Evolutionary conservation across 2,329 filamentous ascomycete species (phyloP).

Genomic region (Fusarium pseudograminearum): DNA sequence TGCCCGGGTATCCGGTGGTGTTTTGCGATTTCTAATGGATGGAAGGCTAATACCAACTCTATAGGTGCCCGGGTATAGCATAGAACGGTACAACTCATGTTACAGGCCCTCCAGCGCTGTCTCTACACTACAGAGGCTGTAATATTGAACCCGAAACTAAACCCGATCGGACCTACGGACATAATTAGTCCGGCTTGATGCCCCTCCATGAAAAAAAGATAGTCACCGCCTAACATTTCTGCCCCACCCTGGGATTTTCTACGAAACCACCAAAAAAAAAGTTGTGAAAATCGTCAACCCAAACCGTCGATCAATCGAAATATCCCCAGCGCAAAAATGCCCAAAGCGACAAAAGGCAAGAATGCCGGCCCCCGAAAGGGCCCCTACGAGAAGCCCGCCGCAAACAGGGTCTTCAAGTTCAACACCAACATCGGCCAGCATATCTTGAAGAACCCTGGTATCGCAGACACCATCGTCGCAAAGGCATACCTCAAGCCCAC

Average conservation of each 20-base stretch:
- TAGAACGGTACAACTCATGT: background rate
- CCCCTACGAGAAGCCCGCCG: constrained; percentile 7
- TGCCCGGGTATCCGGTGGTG: too few species aligned
- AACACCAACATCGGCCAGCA: constrained; percentile 90
- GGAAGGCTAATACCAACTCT: too few species aligned
- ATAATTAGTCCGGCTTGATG: background rate
- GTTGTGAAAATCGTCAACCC: background rate
- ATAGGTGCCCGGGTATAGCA: too few species aligned
- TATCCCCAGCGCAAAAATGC: background rate
- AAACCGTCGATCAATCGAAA: background rate
- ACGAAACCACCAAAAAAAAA: constrained; percentile 10
- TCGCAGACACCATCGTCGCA: constrained; percentile 75
- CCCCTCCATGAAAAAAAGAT: constrained; percentile 11
- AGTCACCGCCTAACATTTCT: constrained; percentile 6
- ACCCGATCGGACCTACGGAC: background rate
- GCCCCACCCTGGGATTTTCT: constrained; percentile 10
- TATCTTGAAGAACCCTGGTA: constrained; percentile 91
- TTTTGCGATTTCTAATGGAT: too few species aligned
- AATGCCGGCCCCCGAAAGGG: constrained; percentile 1
- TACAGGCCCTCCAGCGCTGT: background rate
- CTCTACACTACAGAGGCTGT: background rate
- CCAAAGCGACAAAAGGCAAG: constrained; percentile 8
- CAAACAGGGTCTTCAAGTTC: constrained; percentile 95
- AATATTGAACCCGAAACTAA: too few species aligned
- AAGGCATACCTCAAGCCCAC: constrained; percentile 93